phyloP scores from a whole-genome alignment of 2,329 filamentous ascomycete species.

The Akanthomyces uredinophilus region DNA sequence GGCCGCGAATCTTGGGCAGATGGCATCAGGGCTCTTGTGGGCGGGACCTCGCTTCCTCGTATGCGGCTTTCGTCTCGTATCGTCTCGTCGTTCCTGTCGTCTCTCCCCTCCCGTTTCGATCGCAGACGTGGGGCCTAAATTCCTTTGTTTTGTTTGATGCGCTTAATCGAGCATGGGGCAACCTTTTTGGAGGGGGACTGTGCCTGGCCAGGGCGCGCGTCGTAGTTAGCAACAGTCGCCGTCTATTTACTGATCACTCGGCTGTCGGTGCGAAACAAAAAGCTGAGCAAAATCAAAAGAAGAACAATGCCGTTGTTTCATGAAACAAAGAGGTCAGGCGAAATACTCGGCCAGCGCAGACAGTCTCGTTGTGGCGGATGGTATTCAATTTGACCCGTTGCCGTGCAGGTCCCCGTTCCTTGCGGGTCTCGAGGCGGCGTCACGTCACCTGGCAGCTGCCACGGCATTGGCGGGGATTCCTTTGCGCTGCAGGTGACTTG shows the following conservation, averaged over 20 bases:
- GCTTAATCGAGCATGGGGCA: neutral
- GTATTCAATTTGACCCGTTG: slow-evolving; percentile 7
- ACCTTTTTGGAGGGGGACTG: slow-evolving; percentile 2
- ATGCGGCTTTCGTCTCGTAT: slow-evolving; percentile 3
- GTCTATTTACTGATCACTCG: neutral
- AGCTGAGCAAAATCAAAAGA: neutral
- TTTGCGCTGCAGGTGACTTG: slow-evolving; percentile 5
- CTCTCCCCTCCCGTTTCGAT: slow-evolving; percentile 7
- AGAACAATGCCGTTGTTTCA: neutral
- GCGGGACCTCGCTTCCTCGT: neutral
- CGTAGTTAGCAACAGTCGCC: neutral
- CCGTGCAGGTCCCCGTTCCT: neutral
- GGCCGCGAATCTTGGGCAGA: slow-evolving; percentile 30
- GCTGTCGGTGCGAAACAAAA: neutral
- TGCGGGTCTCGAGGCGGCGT: slow-evolving; percentile 10
- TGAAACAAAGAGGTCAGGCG: neutral
- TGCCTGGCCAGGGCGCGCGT: neutral
- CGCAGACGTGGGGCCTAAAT: neutral
- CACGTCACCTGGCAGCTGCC: slow-evolving; percentile 11
- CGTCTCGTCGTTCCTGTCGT: neutral
- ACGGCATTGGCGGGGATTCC: neutral
- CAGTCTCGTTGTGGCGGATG: neutral
- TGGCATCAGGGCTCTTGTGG: slow-evolving; percentile 24
- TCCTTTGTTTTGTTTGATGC: slow-evolving; percentile 10
- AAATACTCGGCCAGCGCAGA: neutral